phyloP scores from a whole-genome alignment of 441 rosid genomes.

The Dalechampia spathulata region DNA sequence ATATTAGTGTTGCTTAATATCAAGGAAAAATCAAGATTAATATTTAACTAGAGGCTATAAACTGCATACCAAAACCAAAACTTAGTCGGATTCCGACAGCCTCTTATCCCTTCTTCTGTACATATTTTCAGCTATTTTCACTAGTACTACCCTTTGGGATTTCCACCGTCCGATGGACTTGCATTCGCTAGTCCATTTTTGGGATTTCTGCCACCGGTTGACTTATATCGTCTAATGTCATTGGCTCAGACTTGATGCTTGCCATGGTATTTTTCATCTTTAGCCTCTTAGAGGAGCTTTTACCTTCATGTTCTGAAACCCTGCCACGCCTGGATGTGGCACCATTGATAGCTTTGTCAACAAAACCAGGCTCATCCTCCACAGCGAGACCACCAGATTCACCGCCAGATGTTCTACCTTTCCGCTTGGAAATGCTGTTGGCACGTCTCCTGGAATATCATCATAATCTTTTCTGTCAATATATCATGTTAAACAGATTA shows the following conservation, averaged over 20 bases:
- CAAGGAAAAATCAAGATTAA: background rate
- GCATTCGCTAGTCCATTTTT: slow-evolving; percentile 7
- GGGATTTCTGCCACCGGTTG: background rate
- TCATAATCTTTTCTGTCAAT: slow-evolving; percentile 3
- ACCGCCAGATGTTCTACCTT: slow-evolving; percentile 12
- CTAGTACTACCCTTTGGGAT: background rate
- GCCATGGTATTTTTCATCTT: slow-evolving; percentile 2
- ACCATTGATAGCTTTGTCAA: slow-evolving; percentile 6
- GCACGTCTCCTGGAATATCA: slow-evolving; percentile 23
- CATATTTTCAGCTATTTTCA: background rate
- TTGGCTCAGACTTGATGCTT: slow-evolving; percentile 1
- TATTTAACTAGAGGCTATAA: background rate
- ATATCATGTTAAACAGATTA: too few species aligned
- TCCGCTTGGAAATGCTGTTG: slow-evolving; percentile 11
- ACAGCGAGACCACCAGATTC: background rate
- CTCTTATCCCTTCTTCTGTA: background rate
- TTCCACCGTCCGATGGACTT: slow-evolving; percentile 1
- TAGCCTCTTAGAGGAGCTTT: background rate
- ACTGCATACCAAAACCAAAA: slow-evolving; percentile 1
- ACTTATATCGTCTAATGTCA: slow-evolving; percentile 4
- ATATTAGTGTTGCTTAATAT: background rate
- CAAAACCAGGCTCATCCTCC: background rate
- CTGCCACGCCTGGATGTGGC: background rate
- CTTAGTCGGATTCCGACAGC: background rate
- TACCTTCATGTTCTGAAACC: background rate